Evolutionary conservation across 1,284 basidiomycete genomes (phyloP).

Genomic region (Flammula alnicola): DNA sequence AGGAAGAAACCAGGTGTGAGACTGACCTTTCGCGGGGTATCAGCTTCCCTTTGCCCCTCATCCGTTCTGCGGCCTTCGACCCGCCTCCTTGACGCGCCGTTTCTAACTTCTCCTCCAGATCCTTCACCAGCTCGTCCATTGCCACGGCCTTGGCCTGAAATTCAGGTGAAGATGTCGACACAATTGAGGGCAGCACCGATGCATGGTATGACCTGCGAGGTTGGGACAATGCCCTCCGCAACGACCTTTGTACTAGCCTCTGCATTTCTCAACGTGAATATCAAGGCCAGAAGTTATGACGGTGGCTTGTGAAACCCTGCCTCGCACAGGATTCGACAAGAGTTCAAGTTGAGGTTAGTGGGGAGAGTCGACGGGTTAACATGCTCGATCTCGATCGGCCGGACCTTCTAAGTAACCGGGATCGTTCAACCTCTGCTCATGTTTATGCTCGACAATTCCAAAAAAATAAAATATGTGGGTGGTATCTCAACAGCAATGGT

Average conservation of each 20-base stretch:
- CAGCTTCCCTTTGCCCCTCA: conserved; percentile 82
- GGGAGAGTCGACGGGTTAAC: too few species aligned
- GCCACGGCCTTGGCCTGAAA: conserved; percentile 66
- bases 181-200: conserved; percentile 70
- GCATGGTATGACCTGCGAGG: conserved; percentile 58
- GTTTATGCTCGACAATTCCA: conserved; percentile 14
- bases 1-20: too few species aligned
- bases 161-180: conserved; percentile 72
- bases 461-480: too few species aligned
- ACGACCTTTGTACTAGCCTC: conserved; percentile 25
- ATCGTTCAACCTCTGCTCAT: too few species aligned
- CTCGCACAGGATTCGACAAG: neutral
- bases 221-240: conserved; percentile 24
- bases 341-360: too few species aligned
- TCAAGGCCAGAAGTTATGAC: neutral
- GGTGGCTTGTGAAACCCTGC: neutral
- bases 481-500: too few species aligned
- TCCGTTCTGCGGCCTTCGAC: conserved; percentile 74
- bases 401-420: conserved; percentile 29
- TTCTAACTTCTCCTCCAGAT: conserved; percentile 63
- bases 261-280: conserved; percentile 24
- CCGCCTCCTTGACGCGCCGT: conserved; percentile 66
- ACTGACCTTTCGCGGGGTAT: conserved; percentile 84
- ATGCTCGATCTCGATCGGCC: too few species aligned
- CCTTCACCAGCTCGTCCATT: conserved; percentile 71